These are phyloP conservation scores for Euclidium syriacum DNA, from an alignment of 345 rosid genomes.

Conservation along the genomic window DNA sequence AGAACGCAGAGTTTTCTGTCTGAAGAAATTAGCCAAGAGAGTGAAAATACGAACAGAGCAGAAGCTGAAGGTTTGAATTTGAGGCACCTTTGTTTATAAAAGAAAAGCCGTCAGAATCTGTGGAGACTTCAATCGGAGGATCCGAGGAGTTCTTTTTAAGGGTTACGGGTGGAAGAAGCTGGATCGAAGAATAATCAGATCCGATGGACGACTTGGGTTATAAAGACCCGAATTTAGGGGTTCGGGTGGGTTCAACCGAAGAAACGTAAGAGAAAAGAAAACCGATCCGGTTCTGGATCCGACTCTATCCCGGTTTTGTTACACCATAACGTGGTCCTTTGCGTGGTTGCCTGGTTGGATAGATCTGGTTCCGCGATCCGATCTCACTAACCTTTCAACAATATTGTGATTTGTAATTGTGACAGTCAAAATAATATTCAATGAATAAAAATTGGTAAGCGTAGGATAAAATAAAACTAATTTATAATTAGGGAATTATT, in stretches of 20 bases:
- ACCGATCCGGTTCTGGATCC: constrained; percentile 8
- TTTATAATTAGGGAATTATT: too few relatives aligned
- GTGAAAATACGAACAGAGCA: neutral
- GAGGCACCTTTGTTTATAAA: neutral
- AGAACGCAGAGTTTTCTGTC: neutral
- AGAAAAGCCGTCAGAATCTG: constrained; percentile 24
- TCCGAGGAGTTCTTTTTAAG: constrained; percentile 41
- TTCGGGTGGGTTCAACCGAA: constrained; percentile 25
- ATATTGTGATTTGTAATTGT: too few relatives aligned
- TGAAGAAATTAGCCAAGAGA: neutral
- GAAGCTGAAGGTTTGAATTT: constrained; percentile 2
- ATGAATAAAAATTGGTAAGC: too few relatives aligned
- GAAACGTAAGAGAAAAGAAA: neutral
- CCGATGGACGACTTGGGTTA: constrained; percentile 20
- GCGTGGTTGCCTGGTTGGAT: neutral
- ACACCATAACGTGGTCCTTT: neutral
- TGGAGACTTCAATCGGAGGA: constrained; percentile 51
- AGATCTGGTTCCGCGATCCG: constrained; percentile 7
- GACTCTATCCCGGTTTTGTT: constrained; percentile 1
- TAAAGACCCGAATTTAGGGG: constrained; percentile 16
- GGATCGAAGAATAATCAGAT: constrained; percentile 27
- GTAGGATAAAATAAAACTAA: too few relatives aligned
- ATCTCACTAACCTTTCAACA: too few relatives aligned
- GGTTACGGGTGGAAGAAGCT: constrained; percentile 30
- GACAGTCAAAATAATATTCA: too few relatives aligned